phyloP scores from a whole-genome alignment of 2,329 filamentous ascomycete species.

The Monosporascus sp. region DNA sequence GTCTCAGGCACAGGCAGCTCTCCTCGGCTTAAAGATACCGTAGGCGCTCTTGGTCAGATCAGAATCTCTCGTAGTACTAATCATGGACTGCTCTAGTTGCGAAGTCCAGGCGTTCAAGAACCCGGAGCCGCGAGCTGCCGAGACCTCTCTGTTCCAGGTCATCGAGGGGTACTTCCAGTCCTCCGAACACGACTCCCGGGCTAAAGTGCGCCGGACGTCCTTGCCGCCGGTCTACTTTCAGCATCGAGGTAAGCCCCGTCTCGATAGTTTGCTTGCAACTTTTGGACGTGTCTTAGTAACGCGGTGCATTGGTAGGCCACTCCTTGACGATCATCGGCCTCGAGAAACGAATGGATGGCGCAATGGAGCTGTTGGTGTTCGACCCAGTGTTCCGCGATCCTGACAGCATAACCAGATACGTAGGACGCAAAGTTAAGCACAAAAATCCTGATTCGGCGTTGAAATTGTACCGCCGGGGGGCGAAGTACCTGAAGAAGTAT shows the following conservation, averaged over 20 bases:
- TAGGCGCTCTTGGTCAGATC: conserved; percentile 31
- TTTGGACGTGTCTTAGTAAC: background rate
- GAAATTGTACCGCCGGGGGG: conserved; percentile 67
- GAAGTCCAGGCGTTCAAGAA: conserved; percentile 56
- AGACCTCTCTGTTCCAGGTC: conserved; percentile 55
- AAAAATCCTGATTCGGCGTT: conserved; percentile 50
- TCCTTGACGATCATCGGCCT: conserved; percentile 87
- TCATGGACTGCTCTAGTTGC: conserved; percentile 37
- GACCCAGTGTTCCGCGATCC: conserved; percentile 78
- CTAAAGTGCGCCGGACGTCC: conserved; percentile 64
- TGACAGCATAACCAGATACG: conserved; percentile 53
- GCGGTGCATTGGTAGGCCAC: conserved; percentile 51
- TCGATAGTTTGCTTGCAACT: too few species aligned
- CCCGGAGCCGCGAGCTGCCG: conserved; percentile 38
- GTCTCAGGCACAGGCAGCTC: conserved; percentile 68
- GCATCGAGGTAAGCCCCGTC: conserved; percentile 54
- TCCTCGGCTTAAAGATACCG: conserved; percentile 62
- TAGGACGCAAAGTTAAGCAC: conserved; percentile 40
- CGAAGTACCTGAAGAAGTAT: conserved; percentile 62
- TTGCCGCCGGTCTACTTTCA: conserved; percentile 88
- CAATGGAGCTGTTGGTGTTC: conserved; percentile 72
- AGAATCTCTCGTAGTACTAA: background rate
- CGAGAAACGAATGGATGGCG: conserved; percentile 61
- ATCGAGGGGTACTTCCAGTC: conserved; percentile 71
- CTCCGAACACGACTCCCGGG: conserved; percentile 40